phyloP scores from a whole-genome alignment of 2,329 filamentous ascomycete species.

The Elsinoe necatrix region DNA sequence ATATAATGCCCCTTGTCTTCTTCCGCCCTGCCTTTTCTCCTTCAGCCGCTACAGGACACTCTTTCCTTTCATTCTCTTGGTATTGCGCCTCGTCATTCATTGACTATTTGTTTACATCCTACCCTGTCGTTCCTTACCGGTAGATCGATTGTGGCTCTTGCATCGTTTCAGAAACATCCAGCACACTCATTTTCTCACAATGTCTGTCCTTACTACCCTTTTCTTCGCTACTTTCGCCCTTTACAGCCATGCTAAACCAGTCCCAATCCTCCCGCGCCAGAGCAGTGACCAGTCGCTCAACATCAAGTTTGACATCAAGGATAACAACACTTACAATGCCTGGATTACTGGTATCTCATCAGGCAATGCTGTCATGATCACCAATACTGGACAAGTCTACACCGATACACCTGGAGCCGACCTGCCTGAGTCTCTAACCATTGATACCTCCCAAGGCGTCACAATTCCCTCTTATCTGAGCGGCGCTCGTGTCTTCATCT shows the following conservation, averaged over 20 bases:
- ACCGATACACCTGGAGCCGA: background rate
- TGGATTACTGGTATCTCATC: background rate
- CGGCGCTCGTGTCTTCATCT: background rate
- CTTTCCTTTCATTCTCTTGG: background rate
- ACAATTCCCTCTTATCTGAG: background rate
- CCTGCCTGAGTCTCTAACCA: background rate
- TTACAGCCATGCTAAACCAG: background rate
- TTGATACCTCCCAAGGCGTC: background rate
- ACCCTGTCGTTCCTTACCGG: background rate
- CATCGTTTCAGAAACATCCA: background rate
- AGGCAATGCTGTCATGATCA: background rate
- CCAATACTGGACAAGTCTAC: background rate
- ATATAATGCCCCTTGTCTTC: slow-evolving; percentile 3
- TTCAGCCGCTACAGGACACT: background rate
- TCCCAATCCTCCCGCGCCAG: background rate
- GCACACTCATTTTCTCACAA: background rate
- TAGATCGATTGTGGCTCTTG: background rate
- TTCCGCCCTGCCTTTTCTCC: background rate
- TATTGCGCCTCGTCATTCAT: background rate
- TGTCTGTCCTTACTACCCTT: slow-evolving; percentile 2
- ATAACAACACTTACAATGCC: background rate
- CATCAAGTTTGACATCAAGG: background rate
- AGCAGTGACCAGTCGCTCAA: background rate
- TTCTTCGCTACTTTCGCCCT: background rate
- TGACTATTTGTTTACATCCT: slow-evolving; percentile 11